Conservation (phyloP, 2,329 filamentous ascomycete genomes). For the Hymenoscyphus infarciens region DNA sequence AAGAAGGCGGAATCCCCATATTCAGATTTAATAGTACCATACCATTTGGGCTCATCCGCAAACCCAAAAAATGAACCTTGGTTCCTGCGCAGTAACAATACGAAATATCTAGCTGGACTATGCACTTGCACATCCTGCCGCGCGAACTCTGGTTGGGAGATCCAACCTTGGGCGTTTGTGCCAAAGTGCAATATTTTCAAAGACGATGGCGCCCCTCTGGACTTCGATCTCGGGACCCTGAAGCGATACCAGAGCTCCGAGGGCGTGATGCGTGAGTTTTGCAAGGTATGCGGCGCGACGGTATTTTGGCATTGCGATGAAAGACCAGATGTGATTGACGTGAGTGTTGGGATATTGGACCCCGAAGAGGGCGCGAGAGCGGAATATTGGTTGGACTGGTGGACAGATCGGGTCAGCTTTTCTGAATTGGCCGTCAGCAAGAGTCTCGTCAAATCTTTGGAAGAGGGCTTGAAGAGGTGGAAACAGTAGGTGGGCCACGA, state of each 20-base stretch:
- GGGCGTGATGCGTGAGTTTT: conserved; percentile 58
- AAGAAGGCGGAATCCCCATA: conserved; percentile 44
- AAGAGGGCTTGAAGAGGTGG: conserved; percentile 26
- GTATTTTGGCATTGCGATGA: conserved; percentile 58
- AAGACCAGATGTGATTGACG: conserved; percentile 56
- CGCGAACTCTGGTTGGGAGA: conserved; percentile 56
- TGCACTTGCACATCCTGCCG: conserved; percentile 63
- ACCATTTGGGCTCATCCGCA: conserved; percentile 35
- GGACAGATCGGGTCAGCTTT: conserved; percentile 55
- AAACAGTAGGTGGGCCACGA: background rate
- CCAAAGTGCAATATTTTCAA: conserved; percentile 55
- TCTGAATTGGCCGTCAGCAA: conserved; percentile 29
- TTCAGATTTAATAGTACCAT: conserved; percentile 52
- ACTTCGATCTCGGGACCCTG: conserved; percentile 43
- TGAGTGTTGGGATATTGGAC: conserved; percentile 57
- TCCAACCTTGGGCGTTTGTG: conserved; percentile 64
- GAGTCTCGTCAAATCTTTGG: conserved; percentile 24
- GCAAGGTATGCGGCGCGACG: conserved; percentile 57
- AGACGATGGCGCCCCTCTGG: conserved; percentile 32
- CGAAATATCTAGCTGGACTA: conserved; percentile 55
- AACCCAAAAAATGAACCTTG: conserved; percentile 40
- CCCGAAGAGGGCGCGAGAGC: conserved; percentile 50
- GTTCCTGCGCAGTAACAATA: conserved; percentile 30
- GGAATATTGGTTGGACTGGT: conserved; percentile 61
- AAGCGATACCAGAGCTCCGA: conserved; percentile 52